phyloP scores from a whole-genome alignment of 2,329 filamentous ascomycete species.

The Tympanopsis confertula region DNA sequence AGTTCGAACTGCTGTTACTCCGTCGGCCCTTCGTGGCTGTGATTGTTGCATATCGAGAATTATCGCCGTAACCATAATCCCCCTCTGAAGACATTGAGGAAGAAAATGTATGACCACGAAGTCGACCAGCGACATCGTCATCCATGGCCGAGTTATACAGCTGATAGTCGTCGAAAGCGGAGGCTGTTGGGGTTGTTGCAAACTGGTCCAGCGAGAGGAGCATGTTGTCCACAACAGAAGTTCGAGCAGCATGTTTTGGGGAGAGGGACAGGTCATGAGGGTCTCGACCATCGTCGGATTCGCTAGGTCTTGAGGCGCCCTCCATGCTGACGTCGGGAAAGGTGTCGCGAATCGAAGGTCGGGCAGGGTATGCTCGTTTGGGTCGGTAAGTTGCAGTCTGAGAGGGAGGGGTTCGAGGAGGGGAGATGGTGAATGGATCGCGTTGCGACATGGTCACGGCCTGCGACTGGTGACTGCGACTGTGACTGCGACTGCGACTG shows the following conservation, averaged over 20 bases:
- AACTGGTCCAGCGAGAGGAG: conserved; percentile 49
- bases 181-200: conserved; percentile 10
- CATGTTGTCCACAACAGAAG: conserved; percentile 59
- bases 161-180: conserved; percentile 11
- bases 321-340: conserved; percentile 21
- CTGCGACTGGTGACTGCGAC: neutral
- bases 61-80: conserved; percentile 7
- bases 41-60: conserved; percentile 5
- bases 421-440: conserved; percentile 14
- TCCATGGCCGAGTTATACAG: conserved; percentile 11
- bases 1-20: too few species aligned
- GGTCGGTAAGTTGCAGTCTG: conserved; percentile 17
- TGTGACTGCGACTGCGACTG: too few species aligned
- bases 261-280: conserved; percentile 49
- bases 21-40: too few species aligned
- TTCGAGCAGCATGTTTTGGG: conserved; percentile 38
- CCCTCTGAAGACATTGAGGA: conserved; percentile 3
- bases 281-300: conserved; percentile 19
- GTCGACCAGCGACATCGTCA: conserved; percentile 7
- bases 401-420: conserved; percentile 24
- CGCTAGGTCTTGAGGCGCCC: conserved; percentile 3
- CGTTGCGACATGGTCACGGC: conserved; percentile 1
- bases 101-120: conserved; percentile 2
- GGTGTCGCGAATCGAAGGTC: conserved; percentile 6
- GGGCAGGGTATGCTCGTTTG: conserved; percentile 16